Evolutionary conservation across 768 basidiomycete species (phyloP), one percentile per base, ranked within the genome.

Genomic region (Leccinum ochraceum): DNA sequence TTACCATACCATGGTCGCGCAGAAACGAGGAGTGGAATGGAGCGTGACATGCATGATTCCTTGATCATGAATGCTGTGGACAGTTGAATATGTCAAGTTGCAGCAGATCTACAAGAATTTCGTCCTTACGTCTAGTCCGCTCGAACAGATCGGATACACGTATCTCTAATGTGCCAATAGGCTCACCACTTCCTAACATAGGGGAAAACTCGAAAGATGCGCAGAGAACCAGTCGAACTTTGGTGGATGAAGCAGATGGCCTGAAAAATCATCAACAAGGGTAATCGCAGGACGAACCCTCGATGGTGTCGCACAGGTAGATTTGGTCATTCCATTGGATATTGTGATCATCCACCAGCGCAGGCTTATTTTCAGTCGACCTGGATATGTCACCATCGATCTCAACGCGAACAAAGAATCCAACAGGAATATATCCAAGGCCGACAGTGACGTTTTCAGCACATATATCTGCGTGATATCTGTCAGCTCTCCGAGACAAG

Each of bases 361-460:
- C 42, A 2, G 39, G 11, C 17, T 57, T 52, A 20, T 42, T 51
- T 3, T 34, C 2, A 28, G 54, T 60, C 22, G 10, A n/a, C 7
- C 22, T 44, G 17, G 44, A 11, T 34, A 16, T 42, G 3, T 4
- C 26, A 1, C 39, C 39, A 16, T 22, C 10, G 11, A 24, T 50
- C 3, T 60, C 16, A 4, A 60, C 22, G 1, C n/a, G 37, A 10
- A 65, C 50, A 44, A 55, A 59, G 20, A 67, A 60, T 7, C 66
- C 66, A 6, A 55, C n/a, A 4, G 66, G 66, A 7, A 64, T 42
- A 2, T 54, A 49, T 2, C 17, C n/a, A 16, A 61, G 39, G 54
- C 63, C 56, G 17, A 22, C 24, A 11, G 24, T 7, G 14, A 67
- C n/a, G 50, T 60, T 28, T 9, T 56, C 59, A 13, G 54, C 60